These are phyloP conservation scores for Hyphodiscus sp. DNA, from an alignment of 2,329 filamentous ascomycete genomes.

Conservation along the genomic window DNA sequence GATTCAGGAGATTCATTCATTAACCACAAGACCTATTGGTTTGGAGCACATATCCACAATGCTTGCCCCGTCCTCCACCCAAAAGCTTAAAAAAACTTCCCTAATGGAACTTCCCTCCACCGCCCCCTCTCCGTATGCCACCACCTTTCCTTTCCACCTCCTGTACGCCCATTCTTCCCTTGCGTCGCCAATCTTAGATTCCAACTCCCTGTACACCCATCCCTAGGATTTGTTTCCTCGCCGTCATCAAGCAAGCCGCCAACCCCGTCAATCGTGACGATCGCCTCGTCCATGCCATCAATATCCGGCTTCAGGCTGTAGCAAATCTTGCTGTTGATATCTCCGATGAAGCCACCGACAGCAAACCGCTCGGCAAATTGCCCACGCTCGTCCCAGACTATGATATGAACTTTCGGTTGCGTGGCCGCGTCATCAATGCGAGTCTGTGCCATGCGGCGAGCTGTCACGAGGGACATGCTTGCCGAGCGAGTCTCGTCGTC, in stretches of 20 bases:
- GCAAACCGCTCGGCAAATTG: conserved; percentile 47
- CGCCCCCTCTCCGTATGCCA: conserved; percentile 26
- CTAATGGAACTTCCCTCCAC: conserved; percentile 22
- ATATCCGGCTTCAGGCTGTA: conserved; percentile 53
- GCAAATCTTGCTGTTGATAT: conserved; percentile 48
- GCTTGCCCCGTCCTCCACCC: no score
- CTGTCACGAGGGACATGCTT: conserved; percentile 38
- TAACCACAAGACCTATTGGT: no score
- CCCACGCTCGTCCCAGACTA: conserved; percentile 41
- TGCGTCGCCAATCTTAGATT: conserved; percentile 13
- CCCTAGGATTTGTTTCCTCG: conserved; percentile 36
- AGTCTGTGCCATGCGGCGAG: conserved; percentile 58
- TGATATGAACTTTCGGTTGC: conserved; percentile 50
- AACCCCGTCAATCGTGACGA: conserved; percentile 48
- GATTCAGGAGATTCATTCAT: no score
- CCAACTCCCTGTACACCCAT: conserved; percentile 23
- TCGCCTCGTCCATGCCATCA: conserved; percentile 46
- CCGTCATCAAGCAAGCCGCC: conserved; percentile 42
- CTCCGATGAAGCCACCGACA: conserved; percentile 57
- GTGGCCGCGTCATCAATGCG: conserved; percentile 53
- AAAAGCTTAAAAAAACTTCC: conserved; percentile 20
- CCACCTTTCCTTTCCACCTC: conserved; percentile 24
- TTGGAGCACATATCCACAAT: no score
- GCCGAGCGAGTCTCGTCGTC: neutral
- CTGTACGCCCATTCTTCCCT: conserved; percentile 11